Conservation (phyloP, 2,329 filamentous ascomycete genomes). For the Monosporascus cannonballus region DNA sequence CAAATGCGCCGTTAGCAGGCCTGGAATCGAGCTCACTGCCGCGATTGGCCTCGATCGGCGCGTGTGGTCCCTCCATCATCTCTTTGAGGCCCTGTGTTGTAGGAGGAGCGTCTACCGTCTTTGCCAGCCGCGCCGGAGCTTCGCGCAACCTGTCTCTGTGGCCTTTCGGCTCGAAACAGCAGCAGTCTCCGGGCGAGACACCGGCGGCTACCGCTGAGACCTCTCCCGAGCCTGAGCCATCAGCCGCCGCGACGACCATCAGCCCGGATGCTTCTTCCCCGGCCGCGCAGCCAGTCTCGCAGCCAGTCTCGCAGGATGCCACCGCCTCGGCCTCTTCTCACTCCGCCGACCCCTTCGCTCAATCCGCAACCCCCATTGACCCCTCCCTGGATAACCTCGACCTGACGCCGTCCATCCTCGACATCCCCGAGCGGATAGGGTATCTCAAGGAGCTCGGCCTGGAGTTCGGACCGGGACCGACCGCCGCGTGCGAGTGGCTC, state of each 20-base stretch:
- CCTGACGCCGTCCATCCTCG: slow-evolving; percentile 41
- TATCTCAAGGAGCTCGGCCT: slow-evolving; percentile 78
- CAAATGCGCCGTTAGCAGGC: neutral
- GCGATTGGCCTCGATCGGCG: slow-evolving; percentile 10
- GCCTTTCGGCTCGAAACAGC: slow-evolving; percentile 23
- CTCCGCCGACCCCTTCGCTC: slow-evolving; percentile 2
- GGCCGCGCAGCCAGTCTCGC: slow-evolving; percentile 5
- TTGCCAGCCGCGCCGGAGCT: slow-evolving; percentile 22
- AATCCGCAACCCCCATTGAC: slow-evolving; percentile 2
- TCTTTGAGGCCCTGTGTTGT: slow-evolving; percentile 1
- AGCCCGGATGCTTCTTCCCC: neutral
- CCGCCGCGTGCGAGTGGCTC: slow-evolving; percentile 64
- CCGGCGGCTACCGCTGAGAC: slow-evolving; percentile 2
- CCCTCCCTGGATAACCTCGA: slow-evolving; percentile 28
- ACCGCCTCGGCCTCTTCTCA: slow-evolving; percentile 3
- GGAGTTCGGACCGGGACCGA: slow-evolving; percentile 80
- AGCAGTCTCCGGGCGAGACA: slow-evolving; percentile 10
- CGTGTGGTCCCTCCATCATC: neutral
- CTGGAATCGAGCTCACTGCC: slow-evolving; percentile 5
- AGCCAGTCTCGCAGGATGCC: slow-evolving; percentile 5
- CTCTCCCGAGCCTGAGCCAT: slow-evolving; percentile 7
- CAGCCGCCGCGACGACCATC: slow-evolving; percentile 2
- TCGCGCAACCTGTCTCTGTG: slow-evolving; percentile 25
- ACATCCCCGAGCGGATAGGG: slow-evolving; percentile 70
- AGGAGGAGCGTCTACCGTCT: slow-evolving; percentile 15